A percentile compares a stretch with the other conserved stretches of the same genome.
These are phyloP conservation scores for Erigeron canadensis DNA, from an alignment of 129 eudicot species.

Conservation along the genomic window DNA sequence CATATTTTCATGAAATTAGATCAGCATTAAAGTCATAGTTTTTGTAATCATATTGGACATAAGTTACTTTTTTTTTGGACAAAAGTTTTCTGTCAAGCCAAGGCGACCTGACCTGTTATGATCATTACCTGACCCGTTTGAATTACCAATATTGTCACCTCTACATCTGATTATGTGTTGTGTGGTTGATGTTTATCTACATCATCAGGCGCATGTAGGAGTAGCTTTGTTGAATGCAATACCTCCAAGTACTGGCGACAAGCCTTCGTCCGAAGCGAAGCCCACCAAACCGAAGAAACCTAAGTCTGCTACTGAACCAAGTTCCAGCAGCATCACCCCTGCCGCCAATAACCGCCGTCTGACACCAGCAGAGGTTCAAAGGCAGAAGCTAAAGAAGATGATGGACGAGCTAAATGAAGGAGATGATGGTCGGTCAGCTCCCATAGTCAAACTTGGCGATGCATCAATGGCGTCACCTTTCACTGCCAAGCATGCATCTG, in stretches of 20 bases:
- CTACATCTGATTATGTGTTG: neutral
- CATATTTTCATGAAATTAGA: neutral
- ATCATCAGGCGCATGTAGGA: slow-evolving; percentile 82
- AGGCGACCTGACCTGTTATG: neutral
- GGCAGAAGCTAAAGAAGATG: slow-evolving; percentile 68
- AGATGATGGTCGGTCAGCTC: slow-evolving; percentile 77
- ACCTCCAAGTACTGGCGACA: slow-evolving; percentile 43
- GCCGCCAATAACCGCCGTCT: slow-evolving; percentile 60
- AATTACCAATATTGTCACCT: neutral
- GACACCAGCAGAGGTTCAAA: slow-evolving; percentile 72
- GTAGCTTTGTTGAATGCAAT: slow-evolving; percentile 82
- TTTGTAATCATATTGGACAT: neutral
- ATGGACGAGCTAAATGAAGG: slow-evolving; percentile 86
- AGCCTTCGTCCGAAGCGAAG: slow-evolving; percentile 49
- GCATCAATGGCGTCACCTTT: slow-evolving; percentile 98
- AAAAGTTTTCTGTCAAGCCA: neutral
- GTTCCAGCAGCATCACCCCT: slow-evolving; percentile 43
- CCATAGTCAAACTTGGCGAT: slow-evolving; percentile 86
- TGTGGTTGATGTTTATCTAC: slow-evolving; percentile 6
- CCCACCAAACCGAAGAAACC: slow-evolving; percentile 49
- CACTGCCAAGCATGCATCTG: slow-evolving; percentile 92
- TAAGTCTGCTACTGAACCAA: slow-evolving; percentile 44
- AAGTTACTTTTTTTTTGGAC: neutral
- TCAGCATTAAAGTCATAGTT: neutral
- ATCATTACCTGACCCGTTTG: neutral